A percentile compares a stretch with the other conserved stretches of the same genome.
Evolutionary conservation across 495 filamentous ascomycete genomes (phyloP).

Genomic region (Tuber indicum): DNA sequence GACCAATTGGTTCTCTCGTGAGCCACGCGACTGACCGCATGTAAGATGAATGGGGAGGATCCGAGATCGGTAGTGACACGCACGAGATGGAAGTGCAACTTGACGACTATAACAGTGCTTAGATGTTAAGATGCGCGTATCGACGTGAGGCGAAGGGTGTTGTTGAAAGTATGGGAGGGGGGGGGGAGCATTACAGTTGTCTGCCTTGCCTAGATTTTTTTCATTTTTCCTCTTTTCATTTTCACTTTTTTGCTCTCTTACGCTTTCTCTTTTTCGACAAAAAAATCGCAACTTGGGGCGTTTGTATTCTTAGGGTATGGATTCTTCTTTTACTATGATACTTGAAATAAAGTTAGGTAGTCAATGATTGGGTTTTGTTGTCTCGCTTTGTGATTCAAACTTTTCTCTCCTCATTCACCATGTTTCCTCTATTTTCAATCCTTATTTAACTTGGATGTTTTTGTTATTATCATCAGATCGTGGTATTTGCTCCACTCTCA

Average conservation of each 20-base stretch:
- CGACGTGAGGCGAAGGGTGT: background rate
- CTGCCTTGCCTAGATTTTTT: conserved; percentile 38
- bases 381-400: background rate
- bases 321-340: conserved; percentile 17
- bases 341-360: background rate
- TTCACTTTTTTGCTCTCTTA: background rate
- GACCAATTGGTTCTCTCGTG: conserved; percentile 40
- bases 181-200: background rate
- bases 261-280: background rate
- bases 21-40: conserved; percentile 39
- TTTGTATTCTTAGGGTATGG: conserved; percentile 39
- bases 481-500: background rate
- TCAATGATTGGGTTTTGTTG: background rate
- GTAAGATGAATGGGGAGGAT: conserved; percentile 40
- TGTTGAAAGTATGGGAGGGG: conserved; percentile 5
- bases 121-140: conserved; percentile 8
- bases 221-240: conserved; percentile 6
- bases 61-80: conserved; percentile 40
- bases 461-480: background rate
- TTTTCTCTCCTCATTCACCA: background rate
- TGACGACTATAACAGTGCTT: conserved; percentile 38
- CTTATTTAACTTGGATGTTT: background rate
- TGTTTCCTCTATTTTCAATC: background rate
- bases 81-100: conserved; percentile 39
- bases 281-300: conserved; percentile 16